Evolutionary conservation across 164 flowering plant species (phyloP).

Genomic region (Vitis rupestris): DNA sequence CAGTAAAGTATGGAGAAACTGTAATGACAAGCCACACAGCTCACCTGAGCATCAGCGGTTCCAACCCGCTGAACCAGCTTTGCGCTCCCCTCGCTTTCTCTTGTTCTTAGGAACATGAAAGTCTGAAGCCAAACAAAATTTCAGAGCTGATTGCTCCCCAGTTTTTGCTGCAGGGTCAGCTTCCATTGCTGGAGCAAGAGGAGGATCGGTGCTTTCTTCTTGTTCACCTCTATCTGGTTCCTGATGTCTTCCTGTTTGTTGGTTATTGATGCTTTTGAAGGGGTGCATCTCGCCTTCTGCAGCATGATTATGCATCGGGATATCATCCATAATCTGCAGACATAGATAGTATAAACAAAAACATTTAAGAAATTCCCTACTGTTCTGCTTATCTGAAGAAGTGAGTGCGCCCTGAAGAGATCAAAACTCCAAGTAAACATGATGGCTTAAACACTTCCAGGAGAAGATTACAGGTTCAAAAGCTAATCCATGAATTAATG

Average conservation of each 20-base stretch:
- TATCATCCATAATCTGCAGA: constrained; percentile 58
- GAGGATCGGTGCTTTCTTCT: constrained; percentile 25
- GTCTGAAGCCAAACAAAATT: constrained; percentile 41
- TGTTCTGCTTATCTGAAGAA: too few species aligned
- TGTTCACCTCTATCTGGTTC: constrained; percentile 28
- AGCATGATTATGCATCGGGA: constrained; percentile 40
- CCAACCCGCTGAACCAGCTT: constrained; percentile 63
- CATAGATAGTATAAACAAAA: background rate
- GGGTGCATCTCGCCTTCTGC: constrained; percentile 35
- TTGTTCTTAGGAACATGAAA: constrained; percentile 53
- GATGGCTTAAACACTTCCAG: background rate
- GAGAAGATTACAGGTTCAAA: background rate
- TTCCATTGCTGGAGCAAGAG: constrained; percentile 22
- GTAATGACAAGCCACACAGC: constrained; percentile 32
- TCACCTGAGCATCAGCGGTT: constrained; percentile 39
- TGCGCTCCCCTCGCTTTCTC: constrained; percentile 77
- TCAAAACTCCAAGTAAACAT: background rate
- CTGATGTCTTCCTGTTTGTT: constrained; percentile 22
- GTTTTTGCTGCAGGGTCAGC: constrained; percentile 13
- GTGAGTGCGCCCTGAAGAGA: background rate
- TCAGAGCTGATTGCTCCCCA: constrained; percentile 31
- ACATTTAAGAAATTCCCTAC: background rate
- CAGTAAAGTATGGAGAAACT: background rate
- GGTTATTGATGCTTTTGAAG: constrained; percentile 22
- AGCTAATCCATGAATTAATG: background rate